Percentiles rank a stretch among this genome's conserved stretches.
Conservation (phyloP, 805 yeast species). For the Teunomyces atbi region DNA sequence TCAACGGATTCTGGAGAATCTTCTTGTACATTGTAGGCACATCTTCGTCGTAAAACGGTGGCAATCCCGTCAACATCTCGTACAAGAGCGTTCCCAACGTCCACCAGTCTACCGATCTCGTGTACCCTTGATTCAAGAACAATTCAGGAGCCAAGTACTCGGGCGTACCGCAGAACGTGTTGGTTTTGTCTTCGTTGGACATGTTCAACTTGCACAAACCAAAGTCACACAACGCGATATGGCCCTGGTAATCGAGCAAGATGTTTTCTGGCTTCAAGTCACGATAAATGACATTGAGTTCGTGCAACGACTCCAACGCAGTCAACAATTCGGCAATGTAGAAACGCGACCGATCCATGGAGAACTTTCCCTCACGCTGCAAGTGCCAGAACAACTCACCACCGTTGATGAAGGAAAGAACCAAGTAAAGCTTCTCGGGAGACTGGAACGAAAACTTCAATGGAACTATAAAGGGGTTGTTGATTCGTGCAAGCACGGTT, state of each 20-base stretch:
- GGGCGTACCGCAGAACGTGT: constrained; percentile 97
- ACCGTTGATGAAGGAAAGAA: constrained; percentile 90
- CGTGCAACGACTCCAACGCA: constrained; percentile 90
- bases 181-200: constrained; percentile 83
- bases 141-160: constrained; percentile 96
- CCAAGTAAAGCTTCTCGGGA: constrained; percentile 92
- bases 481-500: constrained; percentile 88
- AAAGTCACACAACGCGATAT: constrained; percentile 95
- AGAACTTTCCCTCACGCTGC: constrained; percentile 86
- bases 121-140: constrained; percentile 87
- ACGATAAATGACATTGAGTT: constrained; percentile 87
- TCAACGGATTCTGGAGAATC: constrained; percentile 83
- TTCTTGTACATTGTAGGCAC: constrained; percentile 91
- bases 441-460: constrained; percentile 93
- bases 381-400: constrained; percentile 95
- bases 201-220: constrained; percentile 95
- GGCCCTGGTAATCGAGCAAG: constrained; percentile 92
- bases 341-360: constrained; percentile 84
- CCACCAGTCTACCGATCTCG: constrained; percentile 98
- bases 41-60: constrained; percentile 96
- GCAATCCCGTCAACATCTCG: constrained; percentile 96
- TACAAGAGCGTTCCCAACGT: constrained; percentile 89
- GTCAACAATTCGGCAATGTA: constrained; percentile 92
- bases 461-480: constrained; percentile 95
- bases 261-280: constrained; percentile 97